Evolutionary conservation across 495 filamentous ascomycete genomes (phyloP), one percentile per base, ranked within the genome.

Genomic region (Hypoxylon rickii): DNA sequence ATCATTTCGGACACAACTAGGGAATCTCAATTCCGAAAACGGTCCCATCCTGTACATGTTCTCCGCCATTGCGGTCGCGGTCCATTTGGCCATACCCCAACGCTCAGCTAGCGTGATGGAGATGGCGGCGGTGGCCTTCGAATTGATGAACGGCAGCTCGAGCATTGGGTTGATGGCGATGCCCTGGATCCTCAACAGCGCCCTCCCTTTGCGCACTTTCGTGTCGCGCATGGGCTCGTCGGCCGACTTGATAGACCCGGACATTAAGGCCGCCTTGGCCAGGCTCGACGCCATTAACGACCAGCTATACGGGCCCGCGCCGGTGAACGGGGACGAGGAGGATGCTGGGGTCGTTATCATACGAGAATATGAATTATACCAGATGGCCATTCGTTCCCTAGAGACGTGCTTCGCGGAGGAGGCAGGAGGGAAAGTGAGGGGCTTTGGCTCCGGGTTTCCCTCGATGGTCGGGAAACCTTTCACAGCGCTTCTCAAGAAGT

Each of bases 11-110:
- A 57, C 34, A 12, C 45, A 67, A 3, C 32, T 72, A 2, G 38
- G 45, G 18, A 67, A 26, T 18, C 62, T 72, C 56, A 64, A 64
- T 19, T 16, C 45, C 8, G 57, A 64, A 0, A 70, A 68, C 11
- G 42, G 51, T 38, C 61, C 65, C 33, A 31, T 60, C 24, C 26
- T 72, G 10, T 70, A 70, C 48, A 65, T 69, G 44, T 72, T 66
- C 53, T 68, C 70, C 16, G 59, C 61, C 40, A 55, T 71, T 39
- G 62, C 70, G 22, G 51, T 61, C 3, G 47, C 60, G n/a, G 63
- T 67, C 40, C 67, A 70, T n/a, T 43, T 71, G 5, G 59, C 66
- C 7, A 60, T 65, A 36, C 59, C 70, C 8, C 62, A 61, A 20
- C 50, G 56, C 39, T 24, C 41, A 17, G 16, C 37, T 16, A 57